These are phyloP conservation scores for Solanum stenotomum DNA, from an alignment of 257 asterid species.

Conservation along the genomic window DNA sequence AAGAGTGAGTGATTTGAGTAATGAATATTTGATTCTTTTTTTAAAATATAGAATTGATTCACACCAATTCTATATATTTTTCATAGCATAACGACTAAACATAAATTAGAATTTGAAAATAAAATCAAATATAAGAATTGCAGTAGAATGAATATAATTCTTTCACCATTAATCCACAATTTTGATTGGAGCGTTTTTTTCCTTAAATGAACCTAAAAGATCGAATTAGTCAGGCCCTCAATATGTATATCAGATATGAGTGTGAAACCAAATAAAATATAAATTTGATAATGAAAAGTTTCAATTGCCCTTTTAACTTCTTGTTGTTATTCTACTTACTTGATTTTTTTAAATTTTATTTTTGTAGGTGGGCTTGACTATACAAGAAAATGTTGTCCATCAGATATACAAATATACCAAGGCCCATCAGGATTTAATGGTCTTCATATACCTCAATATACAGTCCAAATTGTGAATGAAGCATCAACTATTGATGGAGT, in stretches of 20 bases:
- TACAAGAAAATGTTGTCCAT: not conserved
- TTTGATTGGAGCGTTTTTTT: not conserved
- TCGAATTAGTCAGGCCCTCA: fast-evolving
- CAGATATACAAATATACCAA: conserved; percentile 20
- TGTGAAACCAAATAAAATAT: not conserved
- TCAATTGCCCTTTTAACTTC: not conserved
- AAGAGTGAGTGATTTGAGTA: not conserved
- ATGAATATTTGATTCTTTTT: too few species aligned
- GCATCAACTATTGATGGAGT: conserved; percentile 33
- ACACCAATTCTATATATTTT: not conserved
- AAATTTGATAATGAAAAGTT: not conserved
- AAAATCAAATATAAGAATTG: not conserved
- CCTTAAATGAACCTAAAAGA: not conserved
- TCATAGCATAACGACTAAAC: not conserved
- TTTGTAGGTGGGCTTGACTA: conserved; percentile 5
- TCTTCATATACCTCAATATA: conserved; percentile 49
- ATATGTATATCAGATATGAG: not conserved
- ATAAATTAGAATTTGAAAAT: not conserved
- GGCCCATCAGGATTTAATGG: conserved; percentile 52
- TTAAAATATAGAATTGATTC: not conserved
- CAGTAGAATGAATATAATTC: not conserved
- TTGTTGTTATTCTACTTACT: not conserved
- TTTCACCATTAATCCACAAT: not conserved
- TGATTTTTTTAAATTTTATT: not conserved
- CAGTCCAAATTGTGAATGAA: conserved; percentile 46